A percentile compares a stretch with the other conserved stretches of the same genome.
These are phyloP conservation scores for Quercus glauca DNA, from an alignment of 306 rosid genomes.

Conservation along the genomic window DNA sequence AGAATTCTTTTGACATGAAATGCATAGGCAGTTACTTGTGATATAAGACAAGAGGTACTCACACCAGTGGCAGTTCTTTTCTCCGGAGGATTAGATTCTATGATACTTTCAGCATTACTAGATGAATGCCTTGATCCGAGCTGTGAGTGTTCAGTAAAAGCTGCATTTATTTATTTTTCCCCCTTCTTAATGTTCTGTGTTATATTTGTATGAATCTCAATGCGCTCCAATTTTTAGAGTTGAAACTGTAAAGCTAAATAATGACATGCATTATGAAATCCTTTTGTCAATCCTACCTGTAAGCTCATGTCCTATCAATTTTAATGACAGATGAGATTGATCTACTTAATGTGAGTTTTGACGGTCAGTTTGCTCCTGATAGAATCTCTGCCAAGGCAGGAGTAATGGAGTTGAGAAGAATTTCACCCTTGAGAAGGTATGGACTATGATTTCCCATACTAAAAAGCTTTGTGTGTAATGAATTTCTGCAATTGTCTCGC, in stretches of 20 bases:
- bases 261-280: constrained; percentile 15
- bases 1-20: constrained; percentile 28
- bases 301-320: constrained; percentile 16
- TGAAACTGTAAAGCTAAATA: constrained; percentile 20
- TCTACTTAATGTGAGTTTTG: constrained; percentile 92
- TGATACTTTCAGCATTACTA: constrained; percentile 91
- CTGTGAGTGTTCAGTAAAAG: constrained; percentile 57
- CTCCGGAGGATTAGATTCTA: constrained; percentile 96
- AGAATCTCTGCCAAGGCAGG: constrained; percentile 87
- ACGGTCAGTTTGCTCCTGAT: constrained; percentile 80
- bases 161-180: constrained; percentile 5
- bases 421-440: constrained; percentile 84
- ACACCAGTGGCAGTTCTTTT: constrained; percentile 87
- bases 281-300: constrained; percentile 6
- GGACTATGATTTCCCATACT: background rate
- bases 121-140: constrained; percentile 67
- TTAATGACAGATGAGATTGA: constrained; percentile 75
- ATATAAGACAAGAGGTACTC: constrained; percentile 38
- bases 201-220: background rate
- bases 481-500: background rate
- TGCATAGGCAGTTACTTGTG: constrained; percentile 51
- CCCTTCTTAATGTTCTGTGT: background rate
- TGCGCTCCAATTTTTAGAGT: constrained; percentile 23
- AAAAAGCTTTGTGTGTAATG: background rate
- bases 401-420: constrained; percentile 60